Base-by-base conservation (phyloP, 345 rosid genomes). In the Nasturtium officinale region DNA sequence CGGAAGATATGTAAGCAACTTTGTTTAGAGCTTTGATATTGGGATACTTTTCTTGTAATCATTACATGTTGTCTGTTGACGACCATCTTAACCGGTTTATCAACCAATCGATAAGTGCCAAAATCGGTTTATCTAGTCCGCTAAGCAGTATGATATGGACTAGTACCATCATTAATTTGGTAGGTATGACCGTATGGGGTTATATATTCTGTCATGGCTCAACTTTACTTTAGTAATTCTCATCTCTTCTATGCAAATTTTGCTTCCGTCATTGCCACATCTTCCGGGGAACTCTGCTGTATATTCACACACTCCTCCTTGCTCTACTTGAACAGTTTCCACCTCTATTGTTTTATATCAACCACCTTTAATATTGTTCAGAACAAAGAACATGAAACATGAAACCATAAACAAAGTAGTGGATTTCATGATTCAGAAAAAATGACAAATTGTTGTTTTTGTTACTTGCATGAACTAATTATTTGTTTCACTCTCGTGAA, bases 221-320 rank as follows among this genome's bases (percentile, higher is more conserved):
- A n/a, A n/a, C n/a, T n/a, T n/a, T n/a, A n/a, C n/a, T n/a, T n/a
- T n/a, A n/a, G n/a, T n/a, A n/a, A n/a, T n/a, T n/a, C n/a, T 13
- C 46, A 52, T 40, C 4, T 15, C 35, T 25, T 52, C 50, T 18
- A 52, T 20, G 26, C 76, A 72, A 25, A 9, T 26, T 11, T 15
- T 72, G 45, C 20, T 10, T 53, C 76, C 70, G 10, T 40, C 46
- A 9, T 30, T 32, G 63, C 76, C 69, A 63, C 69, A 72, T 72
- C 55, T 54, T 62, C 76, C 76, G 12, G 55, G 33, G 10, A 62
- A 72, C 21, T 53, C 46, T 15, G 26, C 45, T 21, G 69, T 16
- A 29, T 29, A 4, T 7, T 32, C 32, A 72, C 76, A 72, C 16
- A 40, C 70, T 20, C 25, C 56, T 50, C 15, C 58, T 32, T 21